Base-by-base conservation (phyloP, 202 grass and related monocot species). In the Elaeis oleifera region DNA sequence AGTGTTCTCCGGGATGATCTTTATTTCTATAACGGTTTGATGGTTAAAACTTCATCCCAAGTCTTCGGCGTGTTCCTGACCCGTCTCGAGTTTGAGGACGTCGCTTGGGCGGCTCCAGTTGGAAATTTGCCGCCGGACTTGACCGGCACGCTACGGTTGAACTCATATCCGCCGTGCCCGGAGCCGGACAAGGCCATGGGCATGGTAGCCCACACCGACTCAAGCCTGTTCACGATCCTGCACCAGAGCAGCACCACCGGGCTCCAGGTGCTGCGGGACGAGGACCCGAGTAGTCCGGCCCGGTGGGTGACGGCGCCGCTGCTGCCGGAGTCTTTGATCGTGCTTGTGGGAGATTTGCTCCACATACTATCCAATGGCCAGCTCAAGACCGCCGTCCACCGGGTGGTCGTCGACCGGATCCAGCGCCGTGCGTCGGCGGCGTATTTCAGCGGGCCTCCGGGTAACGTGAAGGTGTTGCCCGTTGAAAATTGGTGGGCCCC, bases 151-250 rank as follows among this genome's bases (percentile, higher is more conserved):
- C 5, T 62, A 0, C 70, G 61, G 25, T 50, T 72, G 19, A 72
- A 72, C 58, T 53, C 75, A 27, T 95, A 90, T 19, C 90, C 84
- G 4, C 56, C 65, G 39, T 96, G 90, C 69, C 90, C 87, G 49
- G 87, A 96, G 54, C 90, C 90, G 17, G 73, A 71, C 52, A 72
- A 76, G 1, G 90, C 84, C 11, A 57, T 96, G 59, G 90, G 87
- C 19, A 78, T 96, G 21, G 85, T 78, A 58, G 65, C 81, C 51
- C 90, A 96, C 87, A 85, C 86, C 2, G 90, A 96, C 81, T 87
- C 86, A 13, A 78, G 83, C 70, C 80, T 90, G 80, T 74, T 96
- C 71, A 96, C 87, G 59, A 72, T 90, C 21, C 65, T 90, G 63
- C 64, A 86, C 67, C 87, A 96, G 69, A 96, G 82, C 73, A 60